Percentiles rank a stretch among this genome's conserved stretches.
phyloP scores from a whole-genome alignment of 345 rosid genomes.

The Acer saccharum region DNA sequence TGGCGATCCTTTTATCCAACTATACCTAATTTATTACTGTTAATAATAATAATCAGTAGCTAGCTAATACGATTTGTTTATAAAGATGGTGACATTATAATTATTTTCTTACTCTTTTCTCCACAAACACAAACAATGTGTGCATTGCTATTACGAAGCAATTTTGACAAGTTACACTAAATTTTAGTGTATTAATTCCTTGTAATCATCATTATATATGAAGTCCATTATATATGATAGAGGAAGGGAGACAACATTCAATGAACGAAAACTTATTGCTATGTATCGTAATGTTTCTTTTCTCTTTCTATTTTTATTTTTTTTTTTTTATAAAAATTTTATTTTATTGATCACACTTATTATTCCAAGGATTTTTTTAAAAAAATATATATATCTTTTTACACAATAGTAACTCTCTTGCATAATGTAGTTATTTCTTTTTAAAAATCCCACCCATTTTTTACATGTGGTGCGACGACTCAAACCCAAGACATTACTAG shows the following conservation, averaged over 20 bases:
- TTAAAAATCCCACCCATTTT: too few relatives aligned
- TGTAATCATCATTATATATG: constrained; percentile 3
- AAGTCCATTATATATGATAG: neutral
- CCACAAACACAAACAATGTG: neutral
- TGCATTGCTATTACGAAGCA: neutral
- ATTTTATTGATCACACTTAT: neutral
- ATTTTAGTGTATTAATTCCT: constrained; percentile 6
- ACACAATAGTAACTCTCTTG: too few relatives aligned
- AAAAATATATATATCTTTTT: too few relatives aligned
- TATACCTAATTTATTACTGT: neutral
- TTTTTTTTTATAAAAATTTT: too few relatives aligned
- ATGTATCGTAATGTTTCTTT: neutral
- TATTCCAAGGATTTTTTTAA: too few relatives aligned
- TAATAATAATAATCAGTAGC: neutral
- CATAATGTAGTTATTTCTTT: too few relatives aligned
- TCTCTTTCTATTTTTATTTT: neutral
- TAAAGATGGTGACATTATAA: neutral
- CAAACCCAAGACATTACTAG: too few relatives aligned
- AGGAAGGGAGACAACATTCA: constrained; percentile 5
- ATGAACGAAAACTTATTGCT: neutral
- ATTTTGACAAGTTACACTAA: neutral
- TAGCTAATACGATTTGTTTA: neutral
- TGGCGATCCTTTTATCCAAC: constrained; percentile 5
- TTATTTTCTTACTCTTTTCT: neutral
- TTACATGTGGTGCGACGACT: too few relatives aligned